These are phyloP conservation scores for Lipomyces orientalis DNA, from an alignment of 805 yeast species.

Conservation along the genomic window DNA sequence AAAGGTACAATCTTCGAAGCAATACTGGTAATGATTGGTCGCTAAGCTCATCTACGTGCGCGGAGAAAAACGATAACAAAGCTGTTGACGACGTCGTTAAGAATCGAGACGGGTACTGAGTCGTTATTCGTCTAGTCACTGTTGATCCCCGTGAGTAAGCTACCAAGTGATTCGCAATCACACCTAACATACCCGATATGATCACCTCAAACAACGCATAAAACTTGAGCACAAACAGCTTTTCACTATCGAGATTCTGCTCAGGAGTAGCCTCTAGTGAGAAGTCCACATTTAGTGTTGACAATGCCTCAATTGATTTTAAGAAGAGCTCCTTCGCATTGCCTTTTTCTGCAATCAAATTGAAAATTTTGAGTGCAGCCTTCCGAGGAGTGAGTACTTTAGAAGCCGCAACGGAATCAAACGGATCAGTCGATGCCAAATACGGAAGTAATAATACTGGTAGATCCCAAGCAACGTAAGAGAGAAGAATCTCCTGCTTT, in stretches of 20 bases:
- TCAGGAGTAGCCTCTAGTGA: slow-evolving; percentile 39
- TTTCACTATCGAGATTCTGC: slow-evolving; percentile 33
- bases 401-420: slow-evolving; percentile 26
- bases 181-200: slow-evolving; percentile 44
- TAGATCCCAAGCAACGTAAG: slow-evolving; percentile 90
- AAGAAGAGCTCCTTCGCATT: slow-evolving; percentile 82
- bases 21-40: slow-evolving; percentile 51
- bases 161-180: not conserved
- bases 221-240: slow-evolving; percentile 59
- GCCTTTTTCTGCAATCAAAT: slow-evolving; percentile 68
- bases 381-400: slow-evolving; percentile 43
- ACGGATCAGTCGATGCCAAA: slow-evolving; percentile 45
- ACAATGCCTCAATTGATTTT: slow-evolving; percentile 69
- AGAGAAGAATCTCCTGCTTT: slow-evolving; percentile 55
- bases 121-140: slow-evolving; percentile 58
- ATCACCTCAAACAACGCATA: slow-evolving; percentile 72
- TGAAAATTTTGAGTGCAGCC: slow-evolving; percentile 58
- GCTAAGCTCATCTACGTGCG: slow-evolving; percentile 47
- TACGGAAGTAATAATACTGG: slow-evolving; percentile 69
- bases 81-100: slow-evolving; percentile 70
- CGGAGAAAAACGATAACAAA: slow-evolving; percentile 57
- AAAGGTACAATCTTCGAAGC: slow-evolving; percentile 64
- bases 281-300: slow-evolving; percentile 45
- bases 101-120: slow-evolving; percentile 80
- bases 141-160: slow-evolving; percentile 5